Base-by-base conservation (phyloP, 2,329 filamentous ascomycete genomes). In the Neonectria faginata region DNA sequence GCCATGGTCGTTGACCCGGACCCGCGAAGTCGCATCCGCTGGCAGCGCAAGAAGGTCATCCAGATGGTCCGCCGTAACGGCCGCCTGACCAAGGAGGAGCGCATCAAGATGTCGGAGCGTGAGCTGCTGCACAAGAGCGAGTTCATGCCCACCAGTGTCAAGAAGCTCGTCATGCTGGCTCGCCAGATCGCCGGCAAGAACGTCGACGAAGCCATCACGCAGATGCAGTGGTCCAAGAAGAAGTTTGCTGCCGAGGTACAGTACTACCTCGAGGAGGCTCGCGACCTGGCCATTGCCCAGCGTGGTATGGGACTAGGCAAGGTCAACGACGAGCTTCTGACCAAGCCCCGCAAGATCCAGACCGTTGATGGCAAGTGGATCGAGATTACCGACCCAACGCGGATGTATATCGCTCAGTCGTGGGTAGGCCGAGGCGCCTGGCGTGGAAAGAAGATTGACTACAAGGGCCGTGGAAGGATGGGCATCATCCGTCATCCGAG, bases 151-250 rank as follows among this genome's bases (percentile, higher is more conserved):
- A 97, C 96, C 2, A 93, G 90, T 53, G 84, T 92, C 68, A 99
- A 99, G 88, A 99, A 99, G 83, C 85, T 99, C 60, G 90, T 91
- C 57, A 91, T 92, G 73, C 82, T 99, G 54, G 90, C 95, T 25
- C 89, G 91, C 60, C 96, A 98, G 82, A 96, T 99, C 75, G 86
- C 89, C 2, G 96, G 96, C 70, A 98, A 97, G 86, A 90, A 91
- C n/a, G 85, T 99, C 66, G 93, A 97, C 62, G 94, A 99, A 39
- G 96, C 96, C 14, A 92, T 98, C 70, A 82, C 92, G 59, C 96
- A 99, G 84, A 97, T 99, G 93, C 88, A 91, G 60, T 98, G 95
- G 83, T 95, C 91, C 79, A 93, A 93, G 84, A 99, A 99, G 88
- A 95, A 94, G 83, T 92, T 91, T 68, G 92, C 95, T 7, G 84